Percentiles rank a stretch among this genome's conserved stretches.
Evolutionary conservation across 305 asterid species (phyloP).

Genomic region (Solanum chacoense): DNA sequence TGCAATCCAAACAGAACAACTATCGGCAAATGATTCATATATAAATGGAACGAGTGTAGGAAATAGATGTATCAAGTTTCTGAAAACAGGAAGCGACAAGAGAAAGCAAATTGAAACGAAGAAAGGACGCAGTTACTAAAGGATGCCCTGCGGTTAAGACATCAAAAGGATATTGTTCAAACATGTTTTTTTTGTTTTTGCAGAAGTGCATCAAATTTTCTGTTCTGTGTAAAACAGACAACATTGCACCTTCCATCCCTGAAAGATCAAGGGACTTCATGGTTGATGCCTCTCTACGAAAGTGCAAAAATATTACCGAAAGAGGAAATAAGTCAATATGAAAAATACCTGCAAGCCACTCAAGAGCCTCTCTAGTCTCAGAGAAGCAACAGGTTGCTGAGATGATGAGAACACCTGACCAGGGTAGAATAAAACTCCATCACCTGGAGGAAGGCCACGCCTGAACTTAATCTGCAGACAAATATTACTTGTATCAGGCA

Average conservation of each 20-base stretch:
- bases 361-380: constrained; percentile 85
- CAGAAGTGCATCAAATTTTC: neutral
- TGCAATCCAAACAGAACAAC: neutral
- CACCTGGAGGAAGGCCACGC: constrained; percentile 99
- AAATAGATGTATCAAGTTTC: neutral
- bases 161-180: neutral
- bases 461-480: constrained; percentile 69
- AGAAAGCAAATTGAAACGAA: neutral
- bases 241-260: neutral
- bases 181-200: neutral
- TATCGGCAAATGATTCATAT: neutral
- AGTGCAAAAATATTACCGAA: neutral
- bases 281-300: neutral
- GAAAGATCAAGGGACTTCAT: neutral
- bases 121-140: neutral
- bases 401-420: constrained; percentile 96
- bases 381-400: constrained; percentile 76
- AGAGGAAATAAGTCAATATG: neutral
- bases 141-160: neutral
- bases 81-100: neutral
- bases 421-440: constrained; percentile 90
- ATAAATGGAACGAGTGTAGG: neutral
- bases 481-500: neutral
- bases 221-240: neutral
- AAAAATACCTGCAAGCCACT: constrained; percentile 82